Evolutionary conservation across 2,329 filamentous ascomycete species (phyloP).

Genomic region (Pestalotiopsis sp.): DNA sequence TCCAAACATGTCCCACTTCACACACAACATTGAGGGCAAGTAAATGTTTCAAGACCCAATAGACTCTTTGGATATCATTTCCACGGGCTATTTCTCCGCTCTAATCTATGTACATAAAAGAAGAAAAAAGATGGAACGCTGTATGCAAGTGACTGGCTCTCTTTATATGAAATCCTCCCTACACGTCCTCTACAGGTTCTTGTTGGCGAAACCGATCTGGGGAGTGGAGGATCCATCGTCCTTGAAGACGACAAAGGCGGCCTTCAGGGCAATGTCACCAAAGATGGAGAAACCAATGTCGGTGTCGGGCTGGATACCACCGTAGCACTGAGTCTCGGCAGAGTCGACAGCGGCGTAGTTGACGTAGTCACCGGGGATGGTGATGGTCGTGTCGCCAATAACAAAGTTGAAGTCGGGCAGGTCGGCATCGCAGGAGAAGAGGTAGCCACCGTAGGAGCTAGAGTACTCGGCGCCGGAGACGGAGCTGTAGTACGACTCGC

Average conservation of each 20-base stretch:
- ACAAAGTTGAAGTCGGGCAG: slow-evolving; percentile 54
- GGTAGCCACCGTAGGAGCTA: slow-evolving; percentile 46
- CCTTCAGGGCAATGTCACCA: slow-evolving; percentile 19
- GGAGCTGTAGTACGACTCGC: slow-evolving; percentile 52
- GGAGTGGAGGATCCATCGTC: slow-evolving; percentile 9
- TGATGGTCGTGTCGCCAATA: slow-evolving; percentile 48
- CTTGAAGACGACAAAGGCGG: slow-evolving; percentile 18
- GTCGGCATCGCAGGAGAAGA: slow-evolving; percentile 51
- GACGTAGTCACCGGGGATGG: slow-evolving; percentile 51
- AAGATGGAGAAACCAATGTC: slow-evolving; percentile 20
- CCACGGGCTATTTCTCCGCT: neutral
- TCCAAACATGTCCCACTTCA: neutral
- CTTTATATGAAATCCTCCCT: neutral
- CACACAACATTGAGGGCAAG: neutral
- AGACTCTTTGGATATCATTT: neutral
- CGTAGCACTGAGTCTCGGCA: slow-evolving; percentile 56
- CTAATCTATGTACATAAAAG: slow-evolving; percentile 1
- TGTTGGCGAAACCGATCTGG: slow-evolving; percentile 10
- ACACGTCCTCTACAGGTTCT: slow-evolving; percentile 1
- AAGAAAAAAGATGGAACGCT: neutral
- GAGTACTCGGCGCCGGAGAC: slow-evolving; percentile 46
- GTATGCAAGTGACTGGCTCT: neutral
- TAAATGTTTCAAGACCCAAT: slow-evolving; percentile 2
- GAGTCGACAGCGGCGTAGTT: slow-evolving; percentile 50
- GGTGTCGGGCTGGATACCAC: slow-evolving; percentile 50